Percentiles rank a stretch among this genome's conserved stretches.
phyloP scores from a whole-genome alignment of 2,329 filamentous ascomycete species.

The Monosporascus sp. region DNA sequence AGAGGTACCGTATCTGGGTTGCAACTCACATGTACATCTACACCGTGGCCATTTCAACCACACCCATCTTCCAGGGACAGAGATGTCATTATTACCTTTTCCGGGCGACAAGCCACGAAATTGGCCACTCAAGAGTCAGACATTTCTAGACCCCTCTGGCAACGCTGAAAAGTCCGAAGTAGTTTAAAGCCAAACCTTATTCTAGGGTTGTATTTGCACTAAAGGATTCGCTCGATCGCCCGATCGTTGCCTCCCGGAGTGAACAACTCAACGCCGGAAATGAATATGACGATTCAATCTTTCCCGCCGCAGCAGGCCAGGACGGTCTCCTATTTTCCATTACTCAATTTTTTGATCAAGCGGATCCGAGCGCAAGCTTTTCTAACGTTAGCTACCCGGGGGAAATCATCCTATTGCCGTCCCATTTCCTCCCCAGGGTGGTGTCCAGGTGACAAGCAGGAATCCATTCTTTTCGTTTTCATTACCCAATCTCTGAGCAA shows the following conservation, averaged over 20 bases:
- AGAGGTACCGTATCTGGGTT: too few species aligned
- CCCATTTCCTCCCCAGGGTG: slow-evolving; percentile 1
- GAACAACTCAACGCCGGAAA: too few species aligned
- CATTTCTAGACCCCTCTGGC: not conserved
- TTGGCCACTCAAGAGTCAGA: not conserved
- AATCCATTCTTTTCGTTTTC: slow-evolving; percentile 38
- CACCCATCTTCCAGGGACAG: too few species aligned
- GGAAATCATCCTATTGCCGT: not conserved
- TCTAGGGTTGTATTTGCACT: not conserved
- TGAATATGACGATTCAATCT: too few species aligned
- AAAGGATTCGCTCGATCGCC: not conserved
- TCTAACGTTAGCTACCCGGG: not conserved
- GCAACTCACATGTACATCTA: too few species aligned
- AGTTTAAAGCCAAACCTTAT: not conserved
- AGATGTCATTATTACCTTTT: not conserved
- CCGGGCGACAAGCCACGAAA: not conserved
- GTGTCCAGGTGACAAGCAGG: slow-evolving; percentile 32
- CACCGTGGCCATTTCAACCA: too few species aligned
- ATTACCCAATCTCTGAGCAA: slow-evolving; percentile 41
- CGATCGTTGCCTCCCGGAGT: too few species aligned
- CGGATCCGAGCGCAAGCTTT: not conserved
- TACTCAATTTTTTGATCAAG: not conserved
- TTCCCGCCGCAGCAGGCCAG: too few species aligned
- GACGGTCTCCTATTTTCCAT: not conserved
- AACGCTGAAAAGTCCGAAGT: not conserved